These are phyloP conservation scores for Starmerella floris DNA, from an alignment of 805 yeast genomes.

Conservation along the genomic window DNA sequence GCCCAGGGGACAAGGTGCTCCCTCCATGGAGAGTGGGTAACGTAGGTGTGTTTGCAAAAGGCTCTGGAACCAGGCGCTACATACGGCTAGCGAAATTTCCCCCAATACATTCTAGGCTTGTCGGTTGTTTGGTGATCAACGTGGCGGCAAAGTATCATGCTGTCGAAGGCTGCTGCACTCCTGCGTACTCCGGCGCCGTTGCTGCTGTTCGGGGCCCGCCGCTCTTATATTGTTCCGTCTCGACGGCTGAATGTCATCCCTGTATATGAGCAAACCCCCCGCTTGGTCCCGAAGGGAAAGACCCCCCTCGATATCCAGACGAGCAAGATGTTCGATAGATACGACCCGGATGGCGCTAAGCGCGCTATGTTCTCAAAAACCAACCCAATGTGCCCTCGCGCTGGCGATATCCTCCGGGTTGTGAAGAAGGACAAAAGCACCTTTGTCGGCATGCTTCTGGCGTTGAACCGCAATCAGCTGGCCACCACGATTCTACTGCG, in stretches of 20 bases:
- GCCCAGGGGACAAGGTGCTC: no score
- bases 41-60: no score
- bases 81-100: no score
- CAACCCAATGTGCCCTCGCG: slow-evolving; percentile 41
- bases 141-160: no score
- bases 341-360: slow-evolving; percentile 65
- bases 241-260: slow-evolving; percentile 26
- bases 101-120: no score
- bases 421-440: slow-evolving; percentile 46
- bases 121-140: no score
- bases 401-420: slow-evolving; percentile 75
- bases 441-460: slow-evolving; percentile 67
- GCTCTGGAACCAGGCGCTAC: no score
- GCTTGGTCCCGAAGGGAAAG: slow-evolving; percentile 25
- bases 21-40: no score
- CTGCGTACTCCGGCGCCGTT: no score
- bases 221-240: slow-evolving; percentile 33
- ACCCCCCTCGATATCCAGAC: slow-evolving; percentile 34
- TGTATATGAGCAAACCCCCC: slow-evolving; percentile 27
- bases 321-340: slow-evolving; percentile 39
- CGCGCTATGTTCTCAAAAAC: slow-evolving; percentile 38
- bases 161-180: no score
- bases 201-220: slow-evolving; percentile 1
- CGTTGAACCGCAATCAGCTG: slow-evolving; percentile 55
- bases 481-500: slow-evolving; percentile 70